Percentiles rank a stretch among this genome's conserved stretches.
Conservation (phyloP, 2,329 filamentous ascomycete genomes). For the Alternaria sp. region DNA sequence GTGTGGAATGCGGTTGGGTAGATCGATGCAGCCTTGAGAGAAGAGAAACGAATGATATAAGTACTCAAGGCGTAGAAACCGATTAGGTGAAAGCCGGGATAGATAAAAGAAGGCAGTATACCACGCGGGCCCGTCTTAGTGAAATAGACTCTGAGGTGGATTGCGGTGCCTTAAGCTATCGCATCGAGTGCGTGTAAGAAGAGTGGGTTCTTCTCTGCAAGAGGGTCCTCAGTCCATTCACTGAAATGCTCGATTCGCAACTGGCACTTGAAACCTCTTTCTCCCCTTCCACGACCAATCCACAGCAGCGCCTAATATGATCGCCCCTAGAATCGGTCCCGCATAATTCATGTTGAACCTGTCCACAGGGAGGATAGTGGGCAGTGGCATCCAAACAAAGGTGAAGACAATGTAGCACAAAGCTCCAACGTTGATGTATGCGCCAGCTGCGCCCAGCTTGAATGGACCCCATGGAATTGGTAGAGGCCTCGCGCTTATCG, state of each 20-base stretch:
- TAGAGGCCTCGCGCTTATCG: slow-evolving; percentile 8
- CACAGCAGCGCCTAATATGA: slow-evolving; percentile 27
- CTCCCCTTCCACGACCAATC: slow-evolving; percentile 33
- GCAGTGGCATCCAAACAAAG: slow-evolving; percentile 37
- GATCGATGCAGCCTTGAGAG: neutral
- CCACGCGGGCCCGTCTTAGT: neutral
- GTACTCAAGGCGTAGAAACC: neutral
- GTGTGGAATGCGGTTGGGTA: neutral
- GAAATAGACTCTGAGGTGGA: neutral
- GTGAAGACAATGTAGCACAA: slow-evolving; percentile 32
- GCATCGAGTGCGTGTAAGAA: neutral
- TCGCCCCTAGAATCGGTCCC: slow-evolving; percentile 28
- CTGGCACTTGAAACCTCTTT: slow-evolving; percentile 34
- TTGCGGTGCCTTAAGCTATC: neutral
- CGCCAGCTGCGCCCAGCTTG: slow-evolving; percentile 25
- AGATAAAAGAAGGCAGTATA: neutral
- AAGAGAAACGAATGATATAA: neutral
- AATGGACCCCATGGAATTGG: slow-evolving; percentile 29
- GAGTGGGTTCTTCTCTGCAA: neutral
- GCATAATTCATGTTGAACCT: slow-evolving; percentile 35
- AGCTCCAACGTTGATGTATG: slow-evolving; percentile 28
- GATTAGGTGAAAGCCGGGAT: neutral
- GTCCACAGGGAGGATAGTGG: slow-evolving; percentile 25
- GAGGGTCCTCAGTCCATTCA: neutral
- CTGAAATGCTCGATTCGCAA: neutral